phyloP scores from a whole-genome alignment of 164 flowering plant species.

The Piper betle region DNA sequence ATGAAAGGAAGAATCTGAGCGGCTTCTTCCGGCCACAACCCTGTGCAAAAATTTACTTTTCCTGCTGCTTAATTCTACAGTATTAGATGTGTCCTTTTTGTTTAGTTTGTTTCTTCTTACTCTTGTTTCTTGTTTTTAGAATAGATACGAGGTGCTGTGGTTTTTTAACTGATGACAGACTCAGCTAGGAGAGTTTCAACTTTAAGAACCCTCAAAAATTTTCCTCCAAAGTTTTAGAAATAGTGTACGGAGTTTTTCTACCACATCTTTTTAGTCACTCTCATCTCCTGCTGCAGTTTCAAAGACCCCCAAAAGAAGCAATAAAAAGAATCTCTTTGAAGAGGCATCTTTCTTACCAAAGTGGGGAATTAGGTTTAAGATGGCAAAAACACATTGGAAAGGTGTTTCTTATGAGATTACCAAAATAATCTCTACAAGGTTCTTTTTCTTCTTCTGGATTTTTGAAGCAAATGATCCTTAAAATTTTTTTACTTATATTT shows the following conservation, averaged over 20 bases:
- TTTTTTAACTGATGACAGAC: constrained; percentile 5
- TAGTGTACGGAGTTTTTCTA: constrained; percentile 10
- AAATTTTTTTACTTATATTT: background rate
- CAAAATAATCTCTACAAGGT: constrained; percentile 88
- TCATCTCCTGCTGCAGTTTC: constrained; percentile 7
- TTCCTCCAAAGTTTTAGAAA: constrained; percentile 7
- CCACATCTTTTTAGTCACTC: constrained; percentile 8
- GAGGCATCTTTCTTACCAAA: constrained; percentile 80
- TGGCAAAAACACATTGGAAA: constrained; percentile 86
- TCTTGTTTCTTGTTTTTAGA: no score
- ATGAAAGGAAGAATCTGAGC: no score
- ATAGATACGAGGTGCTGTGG: no score
- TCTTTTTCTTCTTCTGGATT: background rate
- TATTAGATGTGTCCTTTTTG: no score
- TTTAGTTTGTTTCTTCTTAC: no score
- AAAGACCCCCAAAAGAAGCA: constrained; percentile 34
- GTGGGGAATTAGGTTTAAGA: constrained; percentile 85
- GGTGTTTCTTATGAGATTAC: constrained; percentile 74
- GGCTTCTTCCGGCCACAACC: no score
- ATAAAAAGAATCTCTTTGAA: constrained; percentile 86
- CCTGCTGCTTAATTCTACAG: no score
- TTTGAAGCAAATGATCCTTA: background rate
- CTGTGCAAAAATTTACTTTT: no score
- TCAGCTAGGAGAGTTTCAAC: constrained; percentile 3
- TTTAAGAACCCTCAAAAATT: constrained; percentile 2